These are phyloP conservation scores for Cinchona pubescens DNA, from an alignment of 257 asterid genomes.

Conservation along the genomic window DNA sequence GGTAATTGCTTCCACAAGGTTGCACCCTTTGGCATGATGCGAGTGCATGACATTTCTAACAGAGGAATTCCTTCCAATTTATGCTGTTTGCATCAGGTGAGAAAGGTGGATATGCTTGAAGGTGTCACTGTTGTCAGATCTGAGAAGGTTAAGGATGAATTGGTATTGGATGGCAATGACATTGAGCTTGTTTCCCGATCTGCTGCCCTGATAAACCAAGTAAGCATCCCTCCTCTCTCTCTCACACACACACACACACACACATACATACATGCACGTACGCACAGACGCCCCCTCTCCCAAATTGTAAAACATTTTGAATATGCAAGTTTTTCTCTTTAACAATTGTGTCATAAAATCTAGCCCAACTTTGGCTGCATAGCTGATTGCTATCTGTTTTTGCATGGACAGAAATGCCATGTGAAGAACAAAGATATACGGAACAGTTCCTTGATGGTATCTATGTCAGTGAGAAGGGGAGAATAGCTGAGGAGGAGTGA, in stretches of 20 bases:
- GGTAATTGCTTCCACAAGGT: background rate
- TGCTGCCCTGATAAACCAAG: constrained; percentile 75
- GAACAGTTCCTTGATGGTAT: constrained; percentile 83
- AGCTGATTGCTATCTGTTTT: constrained; percentile 8
- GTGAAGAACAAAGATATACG: constrained; percentile 85
- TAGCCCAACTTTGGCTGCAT: background rate
- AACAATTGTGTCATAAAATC: background rate
- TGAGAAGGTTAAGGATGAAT: constrained; percentile 82
- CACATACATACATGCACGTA: too few relatives aligned
- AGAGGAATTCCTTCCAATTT: background rate
- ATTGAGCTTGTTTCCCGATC: constrained; percentile 83
- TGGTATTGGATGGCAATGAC: constrained; percentile 74
- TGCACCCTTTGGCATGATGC: background rate
- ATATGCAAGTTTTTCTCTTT: background rate
- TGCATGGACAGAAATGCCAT: constrained; percentile 61
- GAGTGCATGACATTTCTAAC: background rate
- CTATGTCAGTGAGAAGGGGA: constrained; percentile 81
- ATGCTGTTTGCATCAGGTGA: constrained; percentile 37
- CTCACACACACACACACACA: too few relatives aligned
- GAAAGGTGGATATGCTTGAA: constrained; percentile 85
- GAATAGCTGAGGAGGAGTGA: constrained; percentile 59
- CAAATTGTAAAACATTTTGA: background rate
- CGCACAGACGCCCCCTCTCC: too few relatives aligned
- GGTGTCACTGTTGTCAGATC: constrained; percentile 71
- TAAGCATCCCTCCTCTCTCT: constrained; percentile 2